Base-by-base conservation (phyloP, 768 basidiomycete species). In the Sarcodon aspratus region DNA sequence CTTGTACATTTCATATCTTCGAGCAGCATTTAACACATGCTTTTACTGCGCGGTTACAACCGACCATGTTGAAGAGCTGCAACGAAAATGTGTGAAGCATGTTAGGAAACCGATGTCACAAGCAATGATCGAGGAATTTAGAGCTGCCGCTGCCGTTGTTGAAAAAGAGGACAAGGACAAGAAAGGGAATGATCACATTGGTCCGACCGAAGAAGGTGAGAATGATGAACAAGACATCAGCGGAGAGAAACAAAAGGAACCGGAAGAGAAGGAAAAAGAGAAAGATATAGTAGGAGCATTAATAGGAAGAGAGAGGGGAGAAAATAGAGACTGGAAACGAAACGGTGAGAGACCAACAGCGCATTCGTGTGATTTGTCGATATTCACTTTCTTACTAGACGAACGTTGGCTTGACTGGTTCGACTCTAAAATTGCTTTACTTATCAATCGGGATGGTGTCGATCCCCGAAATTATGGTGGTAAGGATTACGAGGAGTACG, bases 11-110 rank as follows among this genome's bases (percentile, higher is more conserved):
- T 83, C 85, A 46, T 98, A 96, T 69, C 71, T 99, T 61, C 89
- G 96, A 57, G 76, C 81, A 63, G 94, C 88, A 48, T 93, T 85
- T 68, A 77, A 91, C 76, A 82, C 89, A 61, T 96, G 96, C 78
- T 99, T 95, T 69, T 99, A 99, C 70, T 99, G 96, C 74, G 83
- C 85, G 58, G 82, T 90, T 62, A 79, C 89, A 57, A 85, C 83
- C 63, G 85, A 95, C 69, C 92, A 92, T 70, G 68, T 86, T 65
- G 96, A 99, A 69, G 92, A 96, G 72, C 75, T 99, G 59, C 84
- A 92, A 66, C 80, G 91, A 63, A 91, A 92, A 70, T 97, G 95
- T 74, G 71, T 96, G 58, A 82, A 82, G 70, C 96, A 99, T 69
- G 73, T 86, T 54, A 79, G 95, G 67, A 84, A 82, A 63, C 78